Percentiles rank a stretch among this genome's conserved stretches.
Evolutionary conservation across 192 early-diverging fungal species (phyloP).

Genomic region (Coemansia reversa): DNA sequence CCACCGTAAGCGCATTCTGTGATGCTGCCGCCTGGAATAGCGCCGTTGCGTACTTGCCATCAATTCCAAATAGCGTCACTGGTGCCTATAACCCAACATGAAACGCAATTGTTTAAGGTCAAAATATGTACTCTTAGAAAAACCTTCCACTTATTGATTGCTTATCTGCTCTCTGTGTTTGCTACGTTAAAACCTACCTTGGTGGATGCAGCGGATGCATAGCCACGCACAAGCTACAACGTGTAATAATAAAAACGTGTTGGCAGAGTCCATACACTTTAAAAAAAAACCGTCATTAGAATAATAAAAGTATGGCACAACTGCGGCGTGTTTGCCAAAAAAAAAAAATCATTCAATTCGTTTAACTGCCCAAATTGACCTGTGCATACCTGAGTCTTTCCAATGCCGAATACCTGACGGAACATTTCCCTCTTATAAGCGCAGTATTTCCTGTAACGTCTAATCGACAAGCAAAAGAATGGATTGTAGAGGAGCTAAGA

Average conservation of each 20-base stretch:
- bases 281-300: neutral
- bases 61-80: constrained; percentile 84
- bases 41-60: constrained; percentile 96
- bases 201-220: constrained; percentile 55
- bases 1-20: constrained; percentile 71
- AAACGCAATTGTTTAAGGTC: neutral
- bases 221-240: constrained; percentile 60
- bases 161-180: neutral
- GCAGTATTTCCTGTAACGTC: neutral
- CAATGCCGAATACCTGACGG: constrained; percentile 40
- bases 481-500: neutral
- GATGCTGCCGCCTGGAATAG: constrained; percentile 91
- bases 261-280: neutral
- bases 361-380: neutral
- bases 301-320: neutral
- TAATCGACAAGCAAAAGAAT: neutral
- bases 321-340: neutral
- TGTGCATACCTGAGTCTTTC: constrained; percentile 51
- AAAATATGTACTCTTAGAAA: neutral
- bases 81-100: constrained; percentile 61
- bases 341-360: constrained; percentile 1
- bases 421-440: constrained; percentile 24
- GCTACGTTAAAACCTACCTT: constrained; percentile 45
- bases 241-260: neutral
- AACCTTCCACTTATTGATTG: neutral